Conservation (phyloP, 768 basidiomycete species). For the Coprinopsis marcescibilis region DNA sequence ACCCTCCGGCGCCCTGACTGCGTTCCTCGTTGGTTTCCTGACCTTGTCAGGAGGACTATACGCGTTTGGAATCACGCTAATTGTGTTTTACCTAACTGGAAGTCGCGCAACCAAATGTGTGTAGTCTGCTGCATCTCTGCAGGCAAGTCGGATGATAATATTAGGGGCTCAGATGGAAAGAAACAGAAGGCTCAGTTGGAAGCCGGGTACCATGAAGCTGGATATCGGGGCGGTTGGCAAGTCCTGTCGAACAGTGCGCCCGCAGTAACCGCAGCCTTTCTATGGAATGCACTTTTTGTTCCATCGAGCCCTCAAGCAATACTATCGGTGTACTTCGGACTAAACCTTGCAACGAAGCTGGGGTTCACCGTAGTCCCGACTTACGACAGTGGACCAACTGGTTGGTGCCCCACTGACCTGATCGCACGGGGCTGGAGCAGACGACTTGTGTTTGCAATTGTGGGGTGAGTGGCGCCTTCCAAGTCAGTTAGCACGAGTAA, state of each 20-base stretch:
- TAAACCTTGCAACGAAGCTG: constrained; percentile 15
- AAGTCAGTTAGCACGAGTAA: background rate
- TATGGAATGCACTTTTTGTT: constrained; percentile 61
- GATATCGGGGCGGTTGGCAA: constrained; percentile 74
- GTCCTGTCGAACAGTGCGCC: constrained; percentile 77
- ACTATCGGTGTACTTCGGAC: constrained; percentile 20
- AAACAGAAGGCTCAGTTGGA: constrained; percentile 69
- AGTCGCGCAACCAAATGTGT: constrained; percentile 79
- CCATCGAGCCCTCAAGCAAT: constrained; percentile 35
- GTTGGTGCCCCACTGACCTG: constrained; percentile 61
- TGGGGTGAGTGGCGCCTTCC: constrained; percentile 46
- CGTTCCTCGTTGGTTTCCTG: constrained; percentile 68
- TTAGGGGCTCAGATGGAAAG: constrained; percentile 52
- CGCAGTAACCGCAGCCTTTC: constrained; percentile 49
- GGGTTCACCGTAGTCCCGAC: constrained; percentile 16
- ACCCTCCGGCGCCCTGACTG: constrained; percentile 67
- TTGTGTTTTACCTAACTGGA: constrained; percentile 76
- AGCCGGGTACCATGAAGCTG: constrained; percentile 67
- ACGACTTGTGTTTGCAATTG: constrained; percentile 50
- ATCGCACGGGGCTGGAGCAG: constrained; percentile 52
- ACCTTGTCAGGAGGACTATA: constrained; percentile 64
- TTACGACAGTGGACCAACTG: constrained; percentile 25
- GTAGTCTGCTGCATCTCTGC: constrained; percentile 18
- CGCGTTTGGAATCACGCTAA: constrained; percentile 59
- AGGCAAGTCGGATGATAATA: background rate